Conservation (phyloP, 306 rosid species). For the Phaseolus lunatus region DNA sequence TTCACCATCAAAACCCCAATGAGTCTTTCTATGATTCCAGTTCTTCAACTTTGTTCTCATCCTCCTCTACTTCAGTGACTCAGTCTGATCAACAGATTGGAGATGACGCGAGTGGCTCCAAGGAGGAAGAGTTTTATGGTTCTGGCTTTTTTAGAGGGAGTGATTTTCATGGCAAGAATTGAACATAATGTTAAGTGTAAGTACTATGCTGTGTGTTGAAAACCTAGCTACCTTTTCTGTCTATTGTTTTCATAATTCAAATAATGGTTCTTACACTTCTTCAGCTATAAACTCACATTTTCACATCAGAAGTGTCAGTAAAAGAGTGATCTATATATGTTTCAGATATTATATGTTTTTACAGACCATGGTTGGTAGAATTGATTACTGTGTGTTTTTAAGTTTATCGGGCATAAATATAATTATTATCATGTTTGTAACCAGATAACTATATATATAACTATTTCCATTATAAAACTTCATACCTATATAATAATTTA, state of each 20-base stretch:
- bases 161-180: constrained; percentile 41
- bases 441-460: not conserved
- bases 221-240: not conserved
- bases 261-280: not conserved
- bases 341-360: not conserved
- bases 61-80: constrained; percentile 20
- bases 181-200: not conserved
- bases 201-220: not conserved
- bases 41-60: constrained; percentile 29
- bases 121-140: constrained; percentile 20
- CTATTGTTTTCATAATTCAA: not conserved
- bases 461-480: too few relatives aligned
- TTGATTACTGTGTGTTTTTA: not conserved
- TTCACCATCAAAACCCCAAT: not conserved
- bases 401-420: not conserved
- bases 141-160: constrained; percentile 31
- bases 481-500: too few relatives aligned
- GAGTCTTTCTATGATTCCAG: not conserved
- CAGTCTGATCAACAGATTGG: constrained; percentile 27
- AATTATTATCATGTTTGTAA: not conserved
- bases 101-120: constrained; percentile 1
- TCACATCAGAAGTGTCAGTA: not conserved
- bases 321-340: not conserved
- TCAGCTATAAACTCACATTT: not conserved
- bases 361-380: not conserved